Base-by-base conservation (phyloP, 2,329 filamentous ascomycete species). In the Alternaria gaisen region DNA sequence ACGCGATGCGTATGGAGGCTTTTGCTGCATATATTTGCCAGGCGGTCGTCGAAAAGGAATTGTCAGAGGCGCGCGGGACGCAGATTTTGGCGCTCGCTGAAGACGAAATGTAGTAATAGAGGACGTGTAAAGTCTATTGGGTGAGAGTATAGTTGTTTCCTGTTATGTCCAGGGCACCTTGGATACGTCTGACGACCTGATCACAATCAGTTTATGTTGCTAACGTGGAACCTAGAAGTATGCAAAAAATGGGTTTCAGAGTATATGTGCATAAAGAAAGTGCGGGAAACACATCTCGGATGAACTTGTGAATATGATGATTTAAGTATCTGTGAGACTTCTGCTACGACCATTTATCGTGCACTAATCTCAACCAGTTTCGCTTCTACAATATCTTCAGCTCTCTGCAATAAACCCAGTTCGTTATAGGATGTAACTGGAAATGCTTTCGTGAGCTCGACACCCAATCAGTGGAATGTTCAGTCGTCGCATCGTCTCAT, bases 401-500 rank as follows among this genome's bases (percentile, higher is more conserved):
- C 12, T 26, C 14, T 5, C 16, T 50, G 14, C 14, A 9, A 24
- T 36, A 50, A 26, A 14, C 9, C 46, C 22, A 22, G 12, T n/a
- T 32, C n/a, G n/a, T 20, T n/a, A 40, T 24, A 24, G 20, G 40
- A 42, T 42, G 8, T 16, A 18, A 5, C 36, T 4, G 40, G 12
- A 42, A 24, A 42, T 24, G 6, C 40, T 24, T 16, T 24, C 40
- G 11, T 20, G 9, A 24, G 20, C 14, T 20, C 24, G 20, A 22
- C 20, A 42, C 40, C 20, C 12, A 24, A 46, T 11, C 9, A 8
- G 16, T 44, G 10, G 36, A 14, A n/a, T 16, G 41, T 46, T 51
- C 20, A 56, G 20, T 60, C 53, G 34, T 60, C 53, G n/a, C 53
- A 60, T 32, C 58, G 53, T 28, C 28, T 42, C 38, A 46, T 46